Percentiles rank a stretch among this genome's conserved stretches.
phyloP scores from a whole-genome alignment of 2,329 filamentous ascomycete genomes.

The Fusarium sp. region DNA sequence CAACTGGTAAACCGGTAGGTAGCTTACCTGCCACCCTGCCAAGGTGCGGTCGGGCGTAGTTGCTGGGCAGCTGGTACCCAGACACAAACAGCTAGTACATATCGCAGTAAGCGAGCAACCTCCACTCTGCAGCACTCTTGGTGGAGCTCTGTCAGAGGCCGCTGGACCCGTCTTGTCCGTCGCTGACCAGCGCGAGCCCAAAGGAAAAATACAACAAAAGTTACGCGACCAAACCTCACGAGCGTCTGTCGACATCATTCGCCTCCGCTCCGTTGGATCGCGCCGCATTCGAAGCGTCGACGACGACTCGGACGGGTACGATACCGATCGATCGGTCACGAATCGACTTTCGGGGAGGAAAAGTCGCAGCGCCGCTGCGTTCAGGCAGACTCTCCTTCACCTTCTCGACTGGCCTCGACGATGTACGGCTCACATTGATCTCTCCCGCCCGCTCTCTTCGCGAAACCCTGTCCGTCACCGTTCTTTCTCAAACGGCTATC shows the following conservation, averaged over 20 bases:
- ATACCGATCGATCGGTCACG: conserved; percentile 7
- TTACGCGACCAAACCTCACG: conserved; percentile 31
- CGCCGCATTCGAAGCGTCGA: not conserved
- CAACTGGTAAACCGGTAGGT: conserved; percentile 6
- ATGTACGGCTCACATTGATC: conserved; percentile 39
- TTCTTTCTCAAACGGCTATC: not conserved
- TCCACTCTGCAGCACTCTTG: conserved; percentile 2
- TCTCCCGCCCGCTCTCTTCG: conserved; percentile 18
- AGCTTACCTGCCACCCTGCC: not conserved
- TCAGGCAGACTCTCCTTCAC: not conserved
- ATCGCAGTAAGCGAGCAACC: conserved; percentile 1
- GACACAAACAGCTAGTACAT: conserved; percentile 19
- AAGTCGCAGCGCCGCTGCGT: not conserved
- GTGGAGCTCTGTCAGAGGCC: conserved; percentile 8
- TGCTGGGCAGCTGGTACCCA: conserved; percentile 25
- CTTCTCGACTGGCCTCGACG: conserved; percentile 27
- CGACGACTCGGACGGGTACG: not conserved
- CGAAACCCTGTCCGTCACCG: not conserved
- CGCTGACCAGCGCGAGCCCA: conserved; percentile 18
- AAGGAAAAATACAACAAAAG: conserved; percentile 35
- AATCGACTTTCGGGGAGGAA: not conserved
- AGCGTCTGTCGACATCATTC: not conserved
- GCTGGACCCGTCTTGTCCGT: conserved; percentile 5
- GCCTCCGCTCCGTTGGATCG: not conserved
- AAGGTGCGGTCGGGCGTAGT: conserved; percentile 3